A percentile compares a stretch with the other conserved stretches of the same genome.
Conservation (phyloP, 495 filamentous ascomycete genomes). For the Penicillium taxi region DNA sequence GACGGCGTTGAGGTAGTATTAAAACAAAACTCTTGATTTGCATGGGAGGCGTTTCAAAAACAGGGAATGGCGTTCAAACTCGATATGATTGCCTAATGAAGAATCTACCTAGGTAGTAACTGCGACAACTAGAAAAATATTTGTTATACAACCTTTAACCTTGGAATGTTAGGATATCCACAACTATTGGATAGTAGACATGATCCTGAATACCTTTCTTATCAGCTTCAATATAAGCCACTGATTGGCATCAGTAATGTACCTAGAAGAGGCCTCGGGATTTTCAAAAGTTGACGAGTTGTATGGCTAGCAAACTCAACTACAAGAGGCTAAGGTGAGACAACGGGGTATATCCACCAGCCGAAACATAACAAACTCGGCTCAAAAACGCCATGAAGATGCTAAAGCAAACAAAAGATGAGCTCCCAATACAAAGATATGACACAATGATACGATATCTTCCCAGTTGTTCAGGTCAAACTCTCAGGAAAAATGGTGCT, state of each 20-base stretch:
- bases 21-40: constrained; percentile 9
- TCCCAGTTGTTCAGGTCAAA: neutral
- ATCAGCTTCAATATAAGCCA: too few species aligned
- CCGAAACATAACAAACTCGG: constrained; percentile 8
- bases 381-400: constrained; percentile 11
- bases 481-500: neutral
- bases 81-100: neutral
- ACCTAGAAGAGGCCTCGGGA: too few species aligned
- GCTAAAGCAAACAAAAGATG: constrained; percentile 3
- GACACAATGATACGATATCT: constrained; percentile 5
- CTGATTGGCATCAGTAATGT: too few species aligned
- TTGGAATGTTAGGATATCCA: too few species aligned
- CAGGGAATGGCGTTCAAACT: constrained; percentile 1
- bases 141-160: too few species aligned
- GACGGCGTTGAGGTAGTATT: constrained; percentile 16
- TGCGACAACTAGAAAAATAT: too few species aligned
- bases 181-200: too few species aligned
- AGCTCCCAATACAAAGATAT: constrained; percentile 6
- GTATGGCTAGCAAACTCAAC: constrained; percentile 14
- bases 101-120: neutral
- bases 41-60: constrained; percentile 7
- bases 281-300: constrained; percentile 1
- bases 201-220: too few species aligned
- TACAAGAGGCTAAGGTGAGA: constrained; percentile 10
- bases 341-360: constrained; percentile 22